phyloP scores from a whole-genome alignment of 805 yeast species.

The Saccharomyces cerevisiae region DNA sequence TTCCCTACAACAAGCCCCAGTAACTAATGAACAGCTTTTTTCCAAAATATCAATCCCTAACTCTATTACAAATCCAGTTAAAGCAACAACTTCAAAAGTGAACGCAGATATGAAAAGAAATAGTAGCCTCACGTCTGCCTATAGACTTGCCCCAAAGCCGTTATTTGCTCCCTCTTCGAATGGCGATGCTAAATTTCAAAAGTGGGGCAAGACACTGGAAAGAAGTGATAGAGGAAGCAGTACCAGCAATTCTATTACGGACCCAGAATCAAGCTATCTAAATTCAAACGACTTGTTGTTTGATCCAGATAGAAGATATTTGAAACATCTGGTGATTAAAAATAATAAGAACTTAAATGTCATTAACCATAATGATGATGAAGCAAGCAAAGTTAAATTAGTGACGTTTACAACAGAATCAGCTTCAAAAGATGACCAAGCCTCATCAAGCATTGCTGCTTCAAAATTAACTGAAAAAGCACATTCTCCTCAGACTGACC shows the following conservation, averaged over 20 bases:
- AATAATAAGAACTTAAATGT: slow-evolving; percentile 12
- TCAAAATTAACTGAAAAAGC: background rate
- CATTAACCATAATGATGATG: background rate
- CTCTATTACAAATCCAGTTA: slow-evolving; percentile 34
- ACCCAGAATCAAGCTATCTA: background rate
- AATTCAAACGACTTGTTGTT: slow-evolving; percentile 17
- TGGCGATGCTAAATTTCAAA: background rate
- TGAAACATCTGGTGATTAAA: slow-evolving; percentile 23
- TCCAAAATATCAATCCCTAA: slow-evolving; percentile 29
- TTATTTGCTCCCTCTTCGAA: slow-evolving; percentile 30
- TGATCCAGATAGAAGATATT: slow-evolving; percentile 25
- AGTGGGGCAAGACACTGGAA: background rate
- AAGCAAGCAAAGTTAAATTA: slow-evolving; percentile 2
- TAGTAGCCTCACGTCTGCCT: slow-evolving; percentile 49
- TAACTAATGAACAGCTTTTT: slow-evolving; percentile 55
- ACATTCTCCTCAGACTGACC: background rate
- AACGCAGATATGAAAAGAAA: slow-evolving; percentile 43
- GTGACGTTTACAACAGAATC: slow-evolving; percentile 5
- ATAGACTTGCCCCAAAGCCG: slow-evolving; percentile 57
- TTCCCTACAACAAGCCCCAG: slow-evolving; percentile 26
- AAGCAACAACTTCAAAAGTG: slow-evolving; percentile 42
- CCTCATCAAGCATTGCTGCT: background rate
- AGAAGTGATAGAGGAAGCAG: background rate
- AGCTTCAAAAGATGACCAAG: background rate
- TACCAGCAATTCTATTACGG: background rate